Conservation (phyloP, 2,329 filamentous ascomycete genomes). For the Colletotrichum sansevieriae region DNA sequence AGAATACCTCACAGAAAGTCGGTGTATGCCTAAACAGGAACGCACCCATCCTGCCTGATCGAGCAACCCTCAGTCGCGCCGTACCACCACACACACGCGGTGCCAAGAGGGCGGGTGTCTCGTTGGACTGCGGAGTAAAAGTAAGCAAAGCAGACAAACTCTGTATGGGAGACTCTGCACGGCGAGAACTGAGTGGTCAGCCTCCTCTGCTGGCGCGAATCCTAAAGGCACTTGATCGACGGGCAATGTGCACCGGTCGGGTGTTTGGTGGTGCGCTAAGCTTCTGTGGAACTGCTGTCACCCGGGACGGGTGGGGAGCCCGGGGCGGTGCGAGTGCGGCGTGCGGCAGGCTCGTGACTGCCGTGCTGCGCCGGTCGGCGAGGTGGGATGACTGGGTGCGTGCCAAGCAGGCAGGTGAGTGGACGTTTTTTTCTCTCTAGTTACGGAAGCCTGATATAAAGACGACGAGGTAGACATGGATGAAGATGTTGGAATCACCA, state of each 20-base stretch:
- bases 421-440: neutral
- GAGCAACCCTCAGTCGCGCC: neutral
- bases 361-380: conserved; percentile 10
- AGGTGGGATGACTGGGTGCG: neutral
- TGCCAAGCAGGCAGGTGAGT: neutral
- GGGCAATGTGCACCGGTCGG: conserved; percentile 11
- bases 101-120: neutral
- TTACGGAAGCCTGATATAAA: neutral
- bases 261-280: conserved; percentile 9
- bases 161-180: too few species aligned
- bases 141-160: neutral
- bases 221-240: conserved; percentile 12
- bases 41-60: neutral
- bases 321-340: conserved; percentile 2
- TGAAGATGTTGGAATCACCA: neutral
- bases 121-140: neutral
- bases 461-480: rapidly evolving
- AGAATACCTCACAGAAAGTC: neutral
- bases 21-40: conserved; percentile 1
- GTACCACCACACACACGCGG: neutral
- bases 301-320: neutral
- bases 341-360: neutral
- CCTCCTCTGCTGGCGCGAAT: neutral
- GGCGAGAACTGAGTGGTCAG: neutral
- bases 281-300: too few species aligned